Conservation (phyloP, 495 filamentous ascomycete genomes). For the Bathelium albidoporum region DNA sequence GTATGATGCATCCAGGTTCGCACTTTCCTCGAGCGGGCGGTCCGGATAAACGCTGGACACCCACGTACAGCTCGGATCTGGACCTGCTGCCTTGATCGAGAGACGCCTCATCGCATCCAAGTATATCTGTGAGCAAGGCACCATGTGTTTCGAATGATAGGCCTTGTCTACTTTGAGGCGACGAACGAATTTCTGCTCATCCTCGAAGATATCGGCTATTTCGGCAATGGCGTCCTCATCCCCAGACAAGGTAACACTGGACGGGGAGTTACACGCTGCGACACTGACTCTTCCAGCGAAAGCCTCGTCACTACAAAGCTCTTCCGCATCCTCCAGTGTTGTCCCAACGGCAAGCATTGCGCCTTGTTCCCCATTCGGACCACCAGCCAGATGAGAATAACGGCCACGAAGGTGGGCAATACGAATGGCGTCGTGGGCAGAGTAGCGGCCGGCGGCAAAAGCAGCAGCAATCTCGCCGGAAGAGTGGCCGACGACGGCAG, state of each 20-base stretch:
- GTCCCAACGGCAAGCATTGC: constrained; percentile 42
- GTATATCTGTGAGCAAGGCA: constrained; percentile 18
- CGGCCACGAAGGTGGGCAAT: constrained; percentile 45
- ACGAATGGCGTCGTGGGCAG: constrained; percentile 33
- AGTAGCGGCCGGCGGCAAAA: constrained; percentile 38
- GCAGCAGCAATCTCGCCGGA: constrained; percentile 12
- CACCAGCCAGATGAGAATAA: neutral
- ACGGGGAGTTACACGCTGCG: constrained; percentile 26
- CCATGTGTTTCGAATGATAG: constrained; percentile 33
- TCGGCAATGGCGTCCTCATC: constrained; percentile 28
- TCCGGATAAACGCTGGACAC: neutral
- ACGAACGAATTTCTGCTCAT: constrained; percentile 34
- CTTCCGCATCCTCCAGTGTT: constrained; percentile 1
- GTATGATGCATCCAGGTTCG: constrained; percentile 6
- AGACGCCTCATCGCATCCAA: neutral
- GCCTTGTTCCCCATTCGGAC: constrained; percentile 14
- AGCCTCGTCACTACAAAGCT: neutral
- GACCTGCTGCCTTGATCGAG: neutral
- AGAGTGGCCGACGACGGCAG: constrained; percentile 7
- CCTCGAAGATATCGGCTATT: constrained; percentile 33
- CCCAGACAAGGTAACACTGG: constrained; percentile 33
- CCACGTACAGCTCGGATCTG: too few relatives aligned
- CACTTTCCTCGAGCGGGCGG: neutral
- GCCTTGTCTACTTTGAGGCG: constrained; percentile 35
- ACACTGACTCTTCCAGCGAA: constrained; percentile 13